Conservation (phyloP, 2,329 filamentous ascomycete genomes). For the Fusarium sp. region DNA sequence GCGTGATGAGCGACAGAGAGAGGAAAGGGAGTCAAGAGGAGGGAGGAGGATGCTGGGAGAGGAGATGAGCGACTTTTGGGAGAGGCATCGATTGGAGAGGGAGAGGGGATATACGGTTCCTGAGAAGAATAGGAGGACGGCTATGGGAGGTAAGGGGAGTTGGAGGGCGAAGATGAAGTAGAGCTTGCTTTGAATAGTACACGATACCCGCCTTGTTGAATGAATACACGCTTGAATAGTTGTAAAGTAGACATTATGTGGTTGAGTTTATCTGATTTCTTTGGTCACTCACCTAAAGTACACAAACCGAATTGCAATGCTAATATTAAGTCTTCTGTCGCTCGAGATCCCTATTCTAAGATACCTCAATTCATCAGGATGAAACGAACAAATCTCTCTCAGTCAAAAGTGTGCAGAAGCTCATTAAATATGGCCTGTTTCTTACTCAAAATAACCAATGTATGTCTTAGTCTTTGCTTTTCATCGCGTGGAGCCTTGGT, state of each 20-base stretch:
- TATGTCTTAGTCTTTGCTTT: not conserved
- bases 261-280: too few species aligned
- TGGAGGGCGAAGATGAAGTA: slow-evolving; percentile 31
- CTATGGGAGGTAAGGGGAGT: slow-evolving; percentile 16
- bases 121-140: slow-evolving; percentile 54
- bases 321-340: too few species aligned
- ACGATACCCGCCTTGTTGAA: not conserved
- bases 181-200: not conserved
- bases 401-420: not conserved
- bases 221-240: not conserved
- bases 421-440: not conserved
- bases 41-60: slow-evolving; percentile 39
- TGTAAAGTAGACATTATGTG: too few species aligned
- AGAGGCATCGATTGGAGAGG: slow-evolving; percentile 57
- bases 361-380: too few species aligned
- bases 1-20: slow-evolving; percentile 33
- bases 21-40: slow-evolving; percentile 40
- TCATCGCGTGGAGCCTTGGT: not conserved
- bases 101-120: slow-evolving; percentile 59
- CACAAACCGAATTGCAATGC: too few species aligned
- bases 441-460: not conserved
- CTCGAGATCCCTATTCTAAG: too few species aligned
- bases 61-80: slow-evolving; percentile 61
- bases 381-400: not conserved
- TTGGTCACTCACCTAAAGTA: too few species aligned